Percentiles rank a stretch among this genome's conserved stretches.
Evolutionary conservation across 1,139 yeast species (phyloP).

Genomic region (Hyphopichia burtonii): DNA sequence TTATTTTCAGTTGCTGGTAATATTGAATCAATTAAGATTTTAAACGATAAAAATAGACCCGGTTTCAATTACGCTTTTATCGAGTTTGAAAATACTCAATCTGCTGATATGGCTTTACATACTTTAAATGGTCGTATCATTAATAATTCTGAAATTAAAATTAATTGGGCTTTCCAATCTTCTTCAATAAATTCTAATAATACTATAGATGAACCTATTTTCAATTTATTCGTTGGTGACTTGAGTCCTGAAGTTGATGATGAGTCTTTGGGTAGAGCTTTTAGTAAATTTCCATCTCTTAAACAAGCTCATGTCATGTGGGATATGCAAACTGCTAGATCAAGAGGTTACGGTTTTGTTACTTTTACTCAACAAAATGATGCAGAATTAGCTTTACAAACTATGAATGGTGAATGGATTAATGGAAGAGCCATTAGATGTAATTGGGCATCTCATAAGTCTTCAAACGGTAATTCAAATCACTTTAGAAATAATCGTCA

Average conservation of each 20-base stretch:
- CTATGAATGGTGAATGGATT: conserved; percentile 73
- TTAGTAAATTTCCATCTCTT: conserved; percentile 59
- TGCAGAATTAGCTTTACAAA: conserved; percentile 70
- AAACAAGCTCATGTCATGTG: conserved; percentile 93
- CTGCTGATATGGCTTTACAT: conserved; percentile 64
- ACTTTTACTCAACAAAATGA: conserved; percentile 66
- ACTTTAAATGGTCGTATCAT: conserved; percentile 57
- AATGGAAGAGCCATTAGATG: conserved; percentile 78
- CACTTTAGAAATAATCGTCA: conserved; percentile 13
- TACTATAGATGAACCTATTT: conserved; percentile 49
- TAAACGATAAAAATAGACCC: conserved; percentile 71
- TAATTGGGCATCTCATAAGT: conserved; percentile 87
- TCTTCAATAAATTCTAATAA: conserved; percentile 48
- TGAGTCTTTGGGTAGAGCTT: conserved; percentile 60
- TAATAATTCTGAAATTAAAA: conserved; percentile 54
- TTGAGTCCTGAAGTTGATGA: conserved; percentile 81
- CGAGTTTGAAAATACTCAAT: conserved; percentile 59
- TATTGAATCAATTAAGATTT: conserved; percentile 60
- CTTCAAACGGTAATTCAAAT: conserved; percentile 16
- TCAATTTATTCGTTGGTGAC: conserved; percentile 84
- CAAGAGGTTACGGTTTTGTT: conserved; percentile 93
- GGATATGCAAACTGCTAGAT: conserved; percentile 93
- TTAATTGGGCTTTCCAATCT: conserved; percentile 85
- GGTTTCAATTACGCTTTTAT: conserved; percentile 84
- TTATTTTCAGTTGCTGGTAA: conserved; percentile 63